Evolutionary conservation across 371 early-diverging fungal genomes (phyloP), one percentile per base, ranked within the genome.

Genomic region (Saksenaea vasiformis): DNA sequence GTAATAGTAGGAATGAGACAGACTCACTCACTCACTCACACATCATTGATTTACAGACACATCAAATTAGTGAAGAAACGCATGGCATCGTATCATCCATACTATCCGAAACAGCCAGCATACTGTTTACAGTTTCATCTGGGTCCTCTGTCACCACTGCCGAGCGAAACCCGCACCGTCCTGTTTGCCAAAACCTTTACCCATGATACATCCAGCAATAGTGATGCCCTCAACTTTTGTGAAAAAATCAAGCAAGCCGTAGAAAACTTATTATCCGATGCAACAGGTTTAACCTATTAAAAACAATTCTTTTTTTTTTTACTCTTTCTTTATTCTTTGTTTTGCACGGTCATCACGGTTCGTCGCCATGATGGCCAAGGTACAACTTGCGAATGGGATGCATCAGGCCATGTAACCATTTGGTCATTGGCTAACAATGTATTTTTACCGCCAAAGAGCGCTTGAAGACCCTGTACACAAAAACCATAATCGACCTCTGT

Each of bases 211-310:
- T 47, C 51, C 51, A 47, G 51, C 11, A 47, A 47, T 22, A 47
- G 51, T 22, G 51, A 47, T 11, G 22, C 51, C 0, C 51, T 47
- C 22, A 47, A 10, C 51, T 47, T 47, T 22, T 22, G 51, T 22
- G 51, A 47, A 47, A 47, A 47, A 22, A 47, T 47, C 51, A 47
- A 47, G 22, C 51, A 47, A 47, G n/a, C 22, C 11, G 51, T 47
- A 47, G 51, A 47, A 47, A 47, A 47, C 51, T 47, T 47, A 10
- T 22, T 47, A 47, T n/a, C 51, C n/a, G 51, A 47, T 22, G 51
- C 51, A 47, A 22, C 17, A 17, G 51, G 51, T 22, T 47, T 22
- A 47, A 7, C 22, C 8, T 47, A 47, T 31, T 31, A 31, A 31
- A 31, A n/a, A n/a, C n/a, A n/a, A n/a, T n/a, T n/a, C n/a, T n/a